Evolutionary conservation across 1,284 basidiomycete species (phyloP), one percentile per base, ranked within the genome.

Genomic region (Cryptococcus sp.): DNA sequence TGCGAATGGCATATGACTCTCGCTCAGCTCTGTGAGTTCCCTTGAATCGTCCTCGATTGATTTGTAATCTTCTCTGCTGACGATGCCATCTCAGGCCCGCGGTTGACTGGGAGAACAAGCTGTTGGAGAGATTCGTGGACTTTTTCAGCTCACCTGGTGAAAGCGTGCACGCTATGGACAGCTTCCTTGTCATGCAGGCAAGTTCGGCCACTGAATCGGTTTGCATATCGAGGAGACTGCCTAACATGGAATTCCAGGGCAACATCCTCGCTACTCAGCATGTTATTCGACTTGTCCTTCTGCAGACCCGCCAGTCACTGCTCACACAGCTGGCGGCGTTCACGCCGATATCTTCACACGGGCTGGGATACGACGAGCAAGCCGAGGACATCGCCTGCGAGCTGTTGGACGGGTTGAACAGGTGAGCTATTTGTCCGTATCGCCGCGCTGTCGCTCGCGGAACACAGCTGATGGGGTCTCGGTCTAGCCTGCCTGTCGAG

Each of bases 221-320:
- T 24, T 8, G 15, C 40, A n/a, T n/a, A n/a, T n/a, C n/a, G 9
- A 16, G 40, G 42, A 20, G 20, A 20, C 28, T 20, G 18, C 46
- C 15, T 3, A 18, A 16, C 35, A 46, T 15, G 7, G 5, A 4
- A 33, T 33, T n/a, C 1, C 50, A 68, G 65, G 70, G 68, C 18
- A 75, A 73, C 55, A 75, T 73, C 23, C 66, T 73, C 15, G 72
- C 72, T n/a, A 75, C 71, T 2, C 69, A 70, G 46, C 69, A 72
- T 46, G 64, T 73, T 5, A 65, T 73, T 15, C 66, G 71, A 13
- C 60, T 75, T 2, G 70, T 73, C 4, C 61, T 73, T 11, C 53
- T 73, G 7, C 71, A 73, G 52, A 69, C 71, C 4, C 63, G 67
- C 36, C 63, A 71, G 35, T 38, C 64, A 11, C 62, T 75, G 4